Conservation (phyloP, 257 asterid genomes). For the Jacaranda copaia region DNA sequence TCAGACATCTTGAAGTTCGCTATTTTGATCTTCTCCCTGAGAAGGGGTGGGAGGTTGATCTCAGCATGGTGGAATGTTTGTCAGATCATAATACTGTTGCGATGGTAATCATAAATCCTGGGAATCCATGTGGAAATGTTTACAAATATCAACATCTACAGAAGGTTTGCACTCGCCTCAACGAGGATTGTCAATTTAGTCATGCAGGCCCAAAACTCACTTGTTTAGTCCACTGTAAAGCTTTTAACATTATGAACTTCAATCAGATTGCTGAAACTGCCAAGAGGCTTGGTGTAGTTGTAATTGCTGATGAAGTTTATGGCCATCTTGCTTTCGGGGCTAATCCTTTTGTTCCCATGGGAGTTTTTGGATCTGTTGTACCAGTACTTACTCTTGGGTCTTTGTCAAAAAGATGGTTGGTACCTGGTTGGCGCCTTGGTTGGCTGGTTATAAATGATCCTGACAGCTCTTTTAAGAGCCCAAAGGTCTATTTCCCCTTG, state of each 20-base stretch:
- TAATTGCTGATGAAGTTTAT: constrained; percentile 89
- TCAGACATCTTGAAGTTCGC: constrained; percentile 66
- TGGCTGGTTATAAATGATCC: constrained; percentile 87
- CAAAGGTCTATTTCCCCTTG: constrained; percentile 54
- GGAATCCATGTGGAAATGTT: constrained; percentile 94
- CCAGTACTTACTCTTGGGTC: constrained; percentile 88
- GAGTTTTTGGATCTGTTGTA: constrained; percentile 69
- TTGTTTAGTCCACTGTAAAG: too few species aligned
- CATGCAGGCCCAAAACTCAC: too few species aligned
- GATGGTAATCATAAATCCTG: constrained; percentile 82
- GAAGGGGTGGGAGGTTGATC: constrained; percentile 80
- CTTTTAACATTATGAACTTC: not conserved
- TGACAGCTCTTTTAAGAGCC: constrained; percentile 54
- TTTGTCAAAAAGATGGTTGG: constrained; percentile 88
- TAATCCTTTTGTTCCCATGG: constrained; percentile 87
- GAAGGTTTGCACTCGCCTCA: constrained; percentile 50
- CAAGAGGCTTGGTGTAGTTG: constrained; percentile 60
- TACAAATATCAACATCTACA: constrained; percentile 65
- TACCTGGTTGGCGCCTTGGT: constrained; percentile 96
- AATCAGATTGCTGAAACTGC: constrained; percentile 81
- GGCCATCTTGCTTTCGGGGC: constrained; percentile 82
- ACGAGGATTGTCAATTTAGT: too few species aligned
- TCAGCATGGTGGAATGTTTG: constrained; percentile 61
- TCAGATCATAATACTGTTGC: constrained; percentile 85
- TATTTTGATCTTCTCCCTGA: constrained; percentile 73